A percentile compares a stretch with the other conserved stretches of the same genome.
Conservation (phyloP, 2,329 filamentous ascomycete genomes). For the Pestalotiopsis fici region DNA sequence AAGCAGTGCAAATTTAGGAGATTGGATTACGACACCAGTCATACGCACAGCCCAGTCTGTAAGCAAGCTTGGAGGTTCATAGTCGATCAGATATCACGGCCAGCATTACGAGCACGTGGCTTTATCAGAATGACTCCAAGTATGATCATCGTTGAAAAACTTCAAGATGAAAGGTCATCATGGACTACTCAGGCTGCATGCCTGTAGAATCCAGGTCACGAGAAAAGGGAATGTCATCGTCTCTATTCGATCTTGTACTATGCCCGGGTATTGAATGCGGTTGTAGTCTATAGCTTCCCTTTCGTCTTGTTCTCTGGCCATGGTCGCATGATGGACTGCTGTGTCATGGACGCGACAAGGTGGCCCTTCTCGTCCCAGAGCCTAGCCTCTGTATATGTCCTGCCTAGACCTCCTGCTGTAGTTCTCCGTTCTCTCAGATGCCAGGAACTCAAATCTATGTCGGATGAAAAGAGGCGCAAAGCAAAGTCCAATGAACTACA, state of each 20-base stretch:
- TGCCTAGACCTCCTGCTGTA: slow-evolving; percentile 35
- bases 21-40: no score
- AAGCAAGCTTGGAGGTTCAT: no score
- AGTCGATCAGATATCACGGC: no score
- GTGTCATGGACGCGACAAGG: slow-evolving; percentile 48
- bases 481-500: slow-evolving; percentile 53
- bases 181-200: no score
- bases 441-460: slow-evolving; percentile 41
- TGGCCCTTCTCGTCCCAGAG: slow-evolving; percentile 45
- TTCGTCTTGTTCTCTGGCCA: slow-evolving; percentile 10
- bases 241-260: background rate
- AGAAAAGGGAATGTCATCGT: background rate
- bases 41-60: no score
- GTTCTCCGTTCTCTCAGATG: slow-evolving; percentile 42
- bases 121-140: no score
- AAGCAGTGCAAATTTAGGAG: no score
- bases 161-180: no score
- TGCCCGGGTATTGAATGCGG: background rate
- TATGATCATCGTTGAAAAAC: no score
- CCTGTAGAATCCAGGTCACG: background rate
- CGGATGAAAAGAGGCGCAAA: slow-evolving; percentile 40
- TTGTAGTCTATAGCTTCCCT: background rate
- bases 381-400: slow-evolving; percentile 44
- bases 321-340: slow-evolving; percentile 41
- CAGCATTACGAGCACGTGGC: no score